Percentiles rank a stretch among this genome's conserved stretches.
Conservation (phyloP, 371 early-diverging fungal genomes). For the Nosema bombycis region DNA sequence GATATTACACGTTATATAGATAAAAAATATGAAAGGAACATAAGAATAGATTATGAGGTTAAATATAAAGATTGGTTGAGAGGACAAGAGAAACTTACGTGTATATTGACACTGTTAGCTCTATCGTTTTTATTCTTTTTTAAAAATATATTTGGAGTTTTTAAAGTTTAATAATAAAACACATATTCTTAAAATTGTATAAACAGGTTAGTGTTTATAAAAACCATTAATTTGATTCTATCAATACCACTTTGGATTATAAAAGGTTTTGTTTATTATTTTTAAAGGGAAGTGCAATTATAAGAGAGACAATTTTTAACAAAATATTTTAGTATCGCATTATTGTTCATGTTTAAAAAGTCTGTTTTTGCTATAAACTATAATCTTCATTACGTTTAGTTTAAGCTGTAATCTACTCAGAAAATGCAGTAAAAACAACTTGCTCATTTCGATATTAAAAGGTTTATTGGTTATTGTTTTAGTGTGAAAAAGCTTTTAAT, state of each 20-base stretch:
- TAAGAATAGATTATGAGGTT: constrained; percentile 13
- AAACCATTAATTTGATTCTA: too few species aligned
- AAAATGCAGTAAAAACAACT: too few species aligned
- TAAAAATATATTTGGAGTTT: constrained; percentile 8
- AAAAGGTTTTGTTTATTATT: too few species aligned
- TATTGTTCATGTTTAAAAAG: too few species aligned
- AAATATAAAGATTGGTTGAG: background rate
- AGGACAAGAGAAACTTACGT: background rate
- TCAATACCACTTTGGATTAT: too few species aligned
- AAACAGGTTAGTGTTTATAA: too few species aligned
- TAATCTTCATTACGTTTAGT: too few species aligned
- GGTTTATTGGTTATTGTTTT: background rate
- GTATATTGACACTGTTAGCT: background rate
- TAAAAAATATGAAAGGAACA: background rate
- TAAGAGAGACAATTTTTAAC: too few species aligned
- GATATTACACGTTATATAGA: constrained; percentile 1
- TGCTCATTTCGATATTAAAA: background rate
- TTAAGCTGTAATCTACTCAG: too few species aligned
- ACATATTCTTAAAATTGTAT: background rate
- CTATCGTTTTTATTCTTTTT: background rate
- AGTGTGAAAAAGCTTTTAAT: background rate
- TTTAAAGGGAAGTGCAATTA: too few species aligned
- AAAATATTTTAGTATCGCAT: too few species aligned
- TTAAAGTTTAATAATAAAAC: background rate
- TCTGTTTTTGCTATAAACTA: too few species aligned